A percentile compares a stretch with the other conserved stretches of the same genome.
Evolutionary conservation across 73 alveolate genomes (phyloP).

Genomic region (Strombidium stylifer): DNA sequence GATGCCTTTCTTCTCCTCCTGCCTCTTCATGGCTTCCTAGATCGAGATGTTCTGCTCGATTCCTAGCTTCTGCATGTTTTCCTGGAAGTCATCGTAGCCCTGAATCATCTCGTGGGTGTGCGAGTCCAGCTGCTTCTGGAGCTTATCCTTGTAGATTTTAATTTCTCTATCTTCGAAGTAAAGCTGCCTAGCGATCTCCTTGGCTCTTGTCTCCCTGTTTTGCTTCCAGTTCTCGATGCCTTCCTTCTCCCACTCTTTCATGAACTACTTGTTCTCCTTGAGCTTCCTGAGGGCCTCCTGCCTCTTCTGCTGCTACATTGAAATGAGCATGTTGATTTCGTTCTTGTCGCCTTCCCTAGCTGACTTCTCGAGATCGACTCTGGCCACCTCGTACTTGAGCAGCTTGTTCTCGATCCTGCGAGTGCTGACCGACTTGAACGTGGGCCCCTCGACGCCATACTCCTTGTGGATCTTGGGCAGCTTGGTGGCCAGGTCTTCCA

Average conservation of each 20-base stretch:
- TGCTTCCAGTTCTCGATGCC: constrained; percentile 61
- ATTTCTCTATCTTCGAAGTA: constrained; percentile 37
- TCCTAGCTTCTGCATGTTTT: constrained; percentile 60
- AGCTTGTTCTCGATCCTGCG: constrained; percentile 34
- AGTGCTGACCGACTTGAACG: constrained; percentile 3
- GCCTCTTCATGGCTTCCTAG: constrained; percentile 26
- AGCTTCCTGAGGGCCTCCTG: constrained; percentile 29
- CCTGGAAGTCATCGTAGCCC: constrained; percentile 55
- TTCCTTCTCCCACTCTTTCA: constrained; percentile 58
- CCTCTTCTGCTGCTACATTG: constrained; percentile 32
- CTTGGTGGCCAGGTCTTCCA: constrained; percentile 16
- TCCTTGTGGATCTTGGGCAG: background rate
- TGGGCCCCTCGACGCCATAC: background rate
- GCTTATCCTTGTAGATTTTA: constrained; percentile 37
- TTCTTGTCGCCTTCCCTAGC: constrained; percentile 32
- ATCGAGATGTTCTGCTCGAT: constrained; percentile 49
- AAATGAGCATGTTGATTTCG: constrained; percentile 29
- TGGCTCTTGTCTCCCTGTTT: constrained; percentile 18
- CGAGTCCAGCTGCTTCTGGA: constrained; percentile 20
- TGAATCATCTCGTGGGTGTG: constrained; percentile 38
- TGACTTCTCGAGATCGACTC: constrained; percentile 15
- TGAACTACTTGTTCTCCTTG: constrained; percentile 51
- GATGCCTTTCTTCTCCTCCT: constrained; percentile 47
- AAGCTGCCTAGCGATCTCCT: constrained; percentile 19
- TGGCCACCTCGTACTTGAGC: constrained; percentile 52